Conservation (phyloP, 1,139 yeast species). For the Candida tunisiensis region DNA sequence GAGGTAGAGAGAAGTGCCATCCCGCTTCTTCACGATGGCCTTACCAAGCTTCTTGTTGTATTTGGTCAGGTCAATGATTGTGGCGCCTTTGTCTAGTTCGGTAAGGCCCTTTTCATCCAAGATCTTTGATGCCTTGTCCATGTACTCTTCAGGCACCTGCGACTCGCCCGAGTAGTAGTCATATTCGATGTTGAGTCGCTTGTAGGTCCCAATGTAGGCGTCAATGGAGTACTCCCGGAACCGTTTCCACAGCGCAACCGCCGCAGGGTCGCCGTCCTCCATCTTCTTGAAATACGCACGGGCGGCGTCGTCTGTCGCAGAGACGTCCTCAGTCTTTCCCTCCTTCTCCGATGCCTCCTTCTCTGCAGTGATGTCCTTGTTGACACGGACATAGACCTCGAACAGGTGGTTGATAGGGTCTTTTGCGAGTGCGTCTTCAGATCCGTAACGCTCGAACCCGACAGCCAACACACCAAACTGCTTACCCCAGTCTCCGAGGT, state of each 20-base stretch:
- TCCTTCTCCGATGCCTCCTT: conserved; percentile 42
- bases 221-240: conserved; percentile 84
- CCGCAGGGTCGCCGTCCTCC: conserved; percentile 87
- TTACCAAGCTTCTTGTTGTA: conserved; percentile 90
- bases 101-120: conserved; percentile 58
- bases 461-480: conserved; percentile 94
- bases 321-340: conserved; percentile 13
- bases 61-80: conserved; percentile 68
- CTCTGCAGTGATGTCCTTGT: conserved; percentile 63
- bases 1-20: conserved; percentile 87
- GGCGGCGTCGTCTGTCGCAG: conserved; percentile 66
- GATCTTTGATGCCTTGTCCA: conserved; percentile 46
- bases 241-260: conserved; percentile 66
- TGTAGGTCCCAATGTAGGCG: conserved; percentile 74
- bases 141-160: conserved; percentile 61
- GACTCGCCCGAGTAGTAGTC: conserved; percentile 94
- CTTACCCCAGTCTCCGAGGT: conserved; percentile 99
- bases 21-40: conserved; percentile 84
- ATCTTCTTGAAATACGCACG: conserved; percentile 74
- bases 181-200: conserved; percentile 75
- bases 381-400: conserved; percentile 81
- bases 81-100: conserved; percentile 84
- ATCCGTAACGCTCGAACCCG: conserved; percentile 77
- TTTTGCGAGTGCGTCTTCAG: conserved; percentile 45
- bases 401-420: conserved; percentile 94